A percentile compares a stretch with the other conserved stretches of the same genome.
phyloP scores from a whole-genome alignment of 2,329 filamentous ascomycete species.

The Ophiostoma sp. region DNA sequence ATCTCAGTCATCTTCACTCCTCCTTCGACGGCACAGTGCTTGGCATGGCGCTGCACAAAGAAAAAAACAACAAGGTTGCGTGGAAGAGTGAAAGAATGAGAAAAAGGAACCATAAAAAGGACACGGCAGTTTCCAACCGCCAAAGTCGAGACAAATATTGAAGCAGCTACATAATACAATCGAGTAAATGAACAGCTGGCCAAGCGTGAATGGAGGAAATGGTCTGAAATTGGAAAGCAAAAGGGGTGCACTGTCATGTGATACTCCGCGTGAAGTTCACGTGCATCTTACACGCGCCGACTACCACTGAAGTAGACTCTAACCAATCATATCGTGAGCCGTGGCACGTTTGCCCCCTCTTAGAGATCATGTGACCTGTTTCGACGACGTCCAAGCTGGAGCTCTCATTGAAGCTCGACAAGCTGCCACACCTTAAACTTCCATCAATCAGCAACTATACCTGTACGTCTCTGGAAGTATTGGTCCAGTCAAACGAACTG shows the following conservation, averaged over 20 bases:
- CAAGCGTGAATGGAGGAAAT: not conserved
- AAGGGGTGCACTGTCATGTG: not conserved
- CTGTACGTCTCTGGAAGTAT: not conserved
- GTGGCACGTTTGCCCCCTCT: not conserved
- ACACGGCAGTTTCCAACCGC: not conserved
- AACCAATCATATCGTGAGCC: not conserved
- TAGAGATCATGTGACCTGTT: not conserved
- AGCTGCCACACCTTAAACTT: not conserved
- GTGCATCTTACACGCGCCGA: not conserved
- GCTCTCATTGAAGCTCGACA: not conserved
- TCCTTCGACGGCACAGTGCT: not conserved
- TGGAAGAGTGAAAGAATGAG: not conserved
- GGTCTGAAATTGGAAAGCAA: too few species aligned
- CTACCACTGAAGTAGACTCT: not conserved
- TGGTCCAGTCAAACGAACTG: not conserved
- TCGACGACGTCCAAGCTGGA: constrained; percentile 10
- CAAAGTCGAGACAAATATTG: not conserved
- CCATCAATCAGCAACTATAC: not conserved
- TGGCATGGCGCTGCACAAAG: constrained; percentile 1
- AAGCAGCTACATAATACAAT: too few species aligned
- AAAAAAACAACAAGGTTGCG: not conserved
- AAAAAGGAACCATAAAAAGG: not conserved
- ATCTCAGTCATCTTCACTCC: not conserved
- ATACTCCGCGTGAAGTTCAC: not conserved
- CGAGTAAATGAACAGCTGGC: not conserved